A percentile compares a stretch with the other conserved stretches of the same genome.
These are phyloP conservation scores for Citrus medica DNA, from an alignment of 345 rosid genomes.

Conservation along the genomic window DNA sequence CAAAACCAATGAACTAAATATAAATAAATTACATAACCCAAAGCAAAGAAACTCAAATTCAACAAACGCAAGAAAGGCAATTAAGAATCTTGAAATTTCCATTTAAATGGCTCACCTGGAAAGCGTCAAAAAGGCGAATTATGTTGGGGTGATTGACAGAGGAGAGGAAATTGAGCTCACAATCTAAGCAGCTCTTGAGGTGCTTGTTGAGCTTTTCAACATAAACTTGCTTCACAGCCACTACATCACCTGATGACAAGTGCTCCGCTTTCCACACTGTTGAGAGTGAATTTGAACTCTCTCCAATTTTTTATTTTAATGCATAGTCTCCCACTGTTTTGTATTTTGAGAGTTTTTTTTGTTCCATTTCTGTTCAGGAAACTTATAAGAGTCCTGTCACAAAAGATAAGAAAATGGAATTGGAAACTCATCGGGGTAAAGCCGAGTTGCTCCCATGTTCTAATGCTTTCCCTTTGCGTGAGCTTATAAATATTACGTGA, in stretches of 20 bases:
- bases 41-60: no score
- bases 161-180: constrained; percentile 53
- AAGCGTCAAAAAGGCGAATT: constrained; percentile 41
- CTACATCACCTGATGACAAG: constrained; percentile 38
- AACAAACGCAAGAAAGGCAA: no score
- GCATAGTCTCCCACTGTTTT: constrained; percentile 25
- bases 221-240: constrained; percentile 57
- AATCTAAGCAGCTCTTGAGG: constrained; percentile 43
- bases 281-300: constrained; percentile 30
- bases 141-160: constrained; percentile 64
- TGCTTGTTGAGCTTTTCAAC: constrained; percentile 47
- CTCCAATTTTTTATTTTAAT: constrained; percentile 52
- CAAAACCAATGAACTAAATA: no score
- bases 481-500: no score
- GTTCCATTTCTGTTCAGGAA: constrained; percentile 10
- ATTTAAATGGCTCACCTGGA: constrained; percentile 30
- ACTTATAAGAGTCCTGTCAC: neutral
- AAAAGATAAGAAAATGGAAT: no score
- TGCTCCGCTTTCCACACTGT: constrained; percentile 52
- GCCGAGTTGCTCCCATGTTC: no score
- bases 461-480: no score
- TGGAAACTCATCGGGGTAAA: no score
- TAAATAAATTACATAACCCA: no score
- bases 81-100: neutral
- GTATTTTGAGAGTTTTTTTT: neutral